Evolutionary conservation across 2,329 filamentous ascomycete species (phyloP).

Genomic region (Curvularia hawaiiensis): DNA sequence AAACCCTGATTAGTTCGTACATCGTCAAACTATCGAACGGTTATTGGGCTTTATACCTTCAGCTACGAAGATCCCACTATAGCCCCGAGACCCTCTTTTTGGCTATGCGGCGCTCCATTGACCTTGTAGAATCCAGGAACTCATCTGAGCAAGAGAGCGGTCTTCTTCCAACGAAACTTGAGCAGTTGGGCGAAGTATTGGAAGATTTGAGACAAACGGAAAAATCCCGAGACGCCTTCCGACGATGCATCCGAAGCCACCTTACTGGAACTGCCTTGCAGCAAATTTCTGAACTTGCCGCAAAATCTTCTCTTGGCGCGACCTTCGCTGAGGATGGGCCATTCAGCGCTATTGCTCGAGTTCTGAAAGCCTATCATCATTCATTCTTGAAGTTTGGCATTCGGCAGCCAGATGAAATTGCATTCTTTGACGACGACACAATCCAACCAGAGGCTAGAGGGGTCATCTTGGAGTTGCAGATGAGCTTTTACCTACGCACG

Average conservation of each 20-base stretch:
- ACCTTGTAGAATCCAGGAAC: constrained; percentile 62
- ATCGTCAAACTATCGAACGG: constrained; percentile 72
- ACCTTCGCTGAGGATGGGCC: constrained; percentile 62
- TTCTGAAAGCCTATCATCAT: constrained; percentile 64
- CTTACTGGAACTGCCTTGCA: constrained; percentile 63
- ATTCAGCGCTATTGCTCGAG: constrained; percentile 61
- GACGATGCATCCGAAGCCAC: constrained; percentile 65
- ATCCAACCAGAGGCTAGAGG: constrained; percentile 41
- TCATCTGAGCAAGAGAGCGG: constrained; percentile 63
- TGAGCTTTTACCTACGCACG: constrained; percentile 39
- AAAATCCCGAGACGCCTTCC: constrained; percentile 64
- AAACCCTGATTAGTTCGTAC: constrained; percentile 26
- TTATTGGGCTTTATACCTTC: constrained; percentile 68
- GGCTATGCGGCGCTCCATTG: constrained; percentile 67
- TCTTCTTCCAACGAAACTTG: constrained; percentile 67
- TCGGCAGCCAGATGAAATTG: constrained; percentile 58
- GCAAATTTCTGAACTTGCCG: constrained; percentile 58
- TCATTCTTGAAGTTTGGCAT: constrained; percentile 50
- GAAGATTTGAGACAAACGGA: constrained; percentile 59
- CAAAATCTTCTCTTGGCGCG: constrained; percentile 55
- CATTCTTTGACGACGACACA: constrained; percentile 44
- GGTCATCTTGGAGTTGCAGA: constrained; percentile 51
- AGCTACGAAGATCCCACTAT: constrained; percentile 54
- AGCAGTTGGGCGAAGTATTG: constrained; percentile 68
- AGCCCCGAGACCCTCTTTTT: constrained; percentile 56